Conservation (phyloP, 495 filamentous ascomycete genomes). For the Darksidea phi region DNA sequence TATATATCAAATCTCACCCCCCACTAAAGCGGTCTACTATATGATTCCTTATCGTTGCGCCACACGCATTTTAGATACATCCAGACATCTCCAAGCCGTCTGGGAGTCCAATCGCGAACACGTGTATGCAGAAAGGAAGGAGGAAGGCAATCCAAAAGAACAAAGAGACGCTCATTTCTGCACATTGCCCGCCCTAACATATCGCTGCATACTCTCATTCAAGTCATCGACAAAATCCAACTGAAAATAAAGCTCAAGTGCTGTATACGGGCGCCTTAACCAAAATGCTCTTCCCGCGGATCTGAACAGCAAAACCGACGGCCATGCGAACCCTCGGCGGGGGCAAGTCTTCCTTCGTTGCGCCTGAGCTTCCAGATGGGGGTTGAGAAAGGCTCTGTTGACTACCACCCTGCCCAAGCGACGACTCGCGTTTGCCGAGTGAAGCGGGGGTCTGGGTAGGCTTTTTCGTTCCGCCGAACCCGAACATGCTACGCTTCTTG, state of each 20-base stretch:
- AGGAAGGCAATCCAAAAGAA: neutral
- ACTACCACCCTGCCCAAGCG: constrained; percentile 33
- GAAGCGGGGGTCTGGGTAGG: constrained; percentile 13
- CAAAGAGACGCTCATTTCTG: constrained; percentile 7
- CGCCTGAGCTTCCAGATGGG: constrained; percentile 35
- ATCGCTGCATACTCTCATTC: neutral
- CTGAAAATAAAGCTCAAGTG: constrained; percentile 19
- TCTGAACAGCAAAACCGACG: constrained; percentile 81
- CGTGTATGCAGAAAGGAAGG: neutral
- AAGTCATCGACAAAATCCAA: neutral
- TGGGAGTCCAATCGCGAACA: neutral
- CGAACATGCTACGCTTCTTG: constrained; percentile 40
- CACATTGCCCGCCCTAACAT: constrained; percentile 3
- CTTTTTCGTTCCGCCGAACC: constrained; percentile 38
- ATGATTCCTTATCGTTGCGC: neutral
- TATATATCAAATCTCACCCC: constrained; percentile 11
- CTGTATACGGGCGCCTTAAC: constrained; percentile 83
- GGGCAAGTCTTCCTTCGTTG: constrained; percentile 46
- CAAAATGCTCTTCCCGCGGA: constrained; percentile 77
- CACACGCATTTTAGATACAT: constrained; percentile 26
- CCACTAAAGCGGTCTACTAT: neutral
- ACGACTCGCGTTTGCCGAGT: constrained; percentile 32
- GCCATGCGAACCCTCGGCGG: constrained; percentile 69
- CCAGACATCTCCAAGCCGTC: neutral
- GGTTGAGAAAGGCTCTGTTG: constrained; percentile 36